Evolutionary conservation across 345 rosid genomes (phyloP).

Genomic region (Acer negundo): DNA sequence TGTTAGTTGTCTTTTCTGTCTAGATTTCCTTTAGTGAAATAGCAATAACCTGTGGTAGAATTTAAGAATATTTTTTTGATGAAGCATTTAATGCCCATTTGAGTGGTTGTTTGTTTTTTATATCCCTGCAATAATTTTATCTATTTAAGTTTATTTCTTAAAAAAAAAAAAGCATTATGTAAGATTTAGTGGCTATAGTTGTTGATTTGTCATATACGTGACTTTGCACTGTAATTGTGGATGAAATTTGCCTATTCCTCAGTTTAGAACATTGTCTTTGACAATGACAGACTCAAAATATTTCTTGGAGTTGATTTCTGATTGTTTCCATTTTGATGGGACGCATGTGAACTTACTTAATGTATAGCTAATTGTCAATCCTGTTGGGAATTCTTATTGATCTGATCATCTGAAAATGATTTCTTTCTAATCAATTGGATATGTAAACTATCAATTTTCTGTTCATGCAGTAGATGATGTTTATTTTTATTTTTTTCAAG

Average conservation of each 20-base stretch:
- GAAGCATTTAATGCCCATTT: background rate
- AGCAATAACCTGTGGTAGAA: background rate
- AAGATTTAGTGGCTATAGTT: background rate
- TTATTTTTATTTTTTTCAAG: too few relatives aligned
- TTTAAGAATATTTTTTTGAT: background rate
- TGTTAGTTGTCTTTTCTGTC: background rate
- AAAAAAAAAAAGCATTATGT: background rate
- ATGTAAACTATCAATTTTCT: background rate
- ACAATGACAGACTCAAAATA: background rate
- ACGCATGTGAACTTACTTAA: background rate
- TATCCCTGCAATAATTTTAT: background rate
- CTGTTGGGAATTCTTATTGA: background rate
- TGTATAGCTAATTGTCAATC: background rate
- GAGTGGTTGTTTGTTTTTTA: background rate
- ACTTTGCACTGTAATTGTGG: background rate
- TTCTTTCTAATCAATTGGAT: background rate
- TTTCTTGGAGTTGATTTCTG: background rate
- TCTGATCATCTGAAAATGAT: background rate
- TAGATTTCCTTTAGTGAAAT: slow-evolving; percentile 1
- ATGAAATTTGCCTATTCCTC: background rate
- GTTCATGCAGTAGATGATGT: background rate
- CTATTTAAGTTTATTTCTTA: background rate
- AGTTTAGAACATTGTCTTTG: background rate
- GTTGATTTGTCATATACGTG: background rate
- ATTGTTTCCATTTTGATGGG: background rate